These are phyloP conservation scores for Neopestalotiopsis clavispora DNA, from an alignment of 2,329 filamentous ascomycete species.

Conservation along the genomic window DNA sequence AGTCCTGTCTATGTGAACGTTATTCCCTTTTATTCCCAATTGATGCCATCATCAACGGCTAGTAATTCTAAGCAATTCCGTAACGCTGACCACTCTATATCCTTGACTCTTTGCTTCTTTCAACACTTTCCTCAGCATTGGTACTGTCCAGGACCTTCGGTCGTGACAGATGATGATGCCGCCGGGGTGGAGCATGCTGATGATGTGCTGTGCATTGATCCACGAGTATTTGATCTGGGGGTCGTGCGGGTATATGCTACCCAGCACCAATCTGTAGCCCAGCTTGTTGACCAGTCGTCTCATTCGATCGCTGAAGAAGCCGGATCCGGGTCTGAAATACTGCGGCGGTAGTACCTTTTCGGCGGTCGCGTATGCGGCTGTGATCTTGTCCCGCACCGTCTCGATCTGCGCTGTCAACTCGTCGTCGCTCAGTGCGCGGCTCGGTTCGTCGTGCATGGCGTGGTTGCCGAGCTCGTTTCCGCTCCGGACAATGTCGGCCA, in stretches of 20 bases:
- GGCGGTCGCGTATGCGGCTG: conserved; percentile 37
- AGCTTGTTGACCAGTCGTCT: conserved; percentile 61
- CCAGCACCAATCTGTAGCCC: conserved; percentile 77
- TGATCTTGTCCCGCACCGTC: conserved; percentile 56
- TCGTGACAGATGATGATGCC: conserved; percentile 88
- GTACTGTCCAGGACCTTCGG: conserved; percentile 78
- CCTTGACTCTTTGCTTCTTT: conserved; percentile 72
- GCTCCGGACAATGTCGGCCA: conserved; percentile 61
- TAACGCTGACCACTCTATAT: conserved; percentile 74
- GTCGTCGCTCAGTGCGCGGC: conserved; percentile 61
- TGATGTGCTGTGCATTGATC: conserved; percentile 77
- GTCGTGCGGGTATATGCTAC: conserved; percentile 88
- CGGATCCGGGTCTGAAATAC: conserved; percentile 84
- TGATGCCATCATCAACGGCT: conserved; percentile 15
- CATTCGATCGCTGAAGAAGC: conserved; percentile 79
- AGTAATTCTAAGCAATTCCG: conserved; percentile 61
- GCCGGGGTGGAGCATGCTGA: conserved; percentile 79
- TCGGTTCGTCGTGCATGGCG: conserved; percentile 86
- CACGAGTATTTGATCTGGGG: conserved; percentile 75
- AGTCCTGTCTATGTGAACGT: neutral
- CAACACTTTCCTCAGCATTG: conserved; percentile 76
- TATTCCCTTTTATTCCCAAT: neutral
- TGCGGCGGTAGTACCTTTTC: conserved; percentile 48
- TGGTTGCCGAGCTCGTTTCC: conserved; percentile 84
- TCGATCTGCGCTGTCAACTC: conserved; percentile 68